Conservation (phyloP, 2,329 filamentous ascomycete species). For the Cryphonectria japonica region DNA sequence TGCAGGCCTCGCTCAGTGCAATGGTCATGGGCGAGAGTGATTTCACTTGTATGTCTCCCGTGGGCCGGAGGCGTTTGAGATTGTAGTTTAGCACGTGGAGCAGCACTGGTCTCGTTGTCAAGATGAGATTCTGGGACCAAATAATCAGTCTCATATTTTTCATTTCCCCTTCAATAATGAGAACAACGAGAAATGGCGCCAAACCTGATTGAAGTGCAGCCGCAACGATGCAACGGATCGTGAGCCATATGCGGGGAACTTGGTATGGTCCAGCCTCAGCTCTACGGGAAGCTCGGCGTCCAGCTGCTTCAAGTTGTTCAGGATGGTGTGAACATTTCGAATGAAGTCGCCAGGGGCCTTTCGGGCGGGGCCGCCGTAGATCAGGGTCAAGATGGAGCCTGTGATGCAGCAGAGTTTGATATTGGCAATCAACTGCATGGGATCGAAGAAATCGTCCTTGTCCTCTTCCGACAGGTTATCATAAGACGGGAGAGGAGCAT, state of each 20-base stretch:
- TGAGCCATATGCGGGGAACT: slow-evolving; percentile 30
- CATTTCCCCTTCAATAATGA: too few species aligned
- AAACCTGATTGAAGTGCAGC: slow-evolving; percentile 32
- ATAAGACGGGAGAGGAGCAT: slow-evolving; percentile 40
- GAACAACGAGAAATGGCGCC: background rate
- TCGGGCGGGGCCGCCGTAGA: slow-evolving; percentile 24
- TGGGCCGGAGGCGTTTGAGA: slow-evolving; percentile 16
- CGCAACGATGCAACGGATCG: slow-evolving; percentile 31
- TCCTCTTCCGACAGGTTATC: slow-evolving; percentile 28
- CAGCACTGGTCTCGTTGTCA: slow-evolving; percentile 31
- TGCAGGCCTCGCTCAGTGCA: slow-evolving; percentile 38
- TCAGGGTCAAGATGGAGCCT: slow-evolving; percentile 30
- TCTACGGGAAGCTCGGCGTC: slow-evolving; percentile 40
- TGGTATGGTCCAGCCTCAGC: slow-evolving; percentile 36
- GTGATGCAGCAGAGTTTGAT: slow-evolving; percentile 40
- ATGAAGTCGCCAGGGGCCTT: slow-evolving; percentile 27
- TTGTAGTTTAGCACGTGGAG: slow-evolving; percentile 31
- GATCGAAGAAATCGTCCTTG: slow-evolving; percentile 31
- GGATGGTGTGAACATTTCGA: slow-evolving; percentile 35
- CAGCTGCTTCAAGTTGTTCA: slow-evolving; percentile 43
- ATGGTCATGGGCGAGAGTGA: slow-evolving; percentile 37
- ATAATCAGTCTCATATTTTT: background rate
- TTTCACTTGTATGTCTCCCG: background rate
- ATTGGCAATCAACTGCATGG: slow-evolving; percentile 34
- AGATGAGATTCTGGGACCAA: slow-evolving; percentile 24